Base-by-base conservation (phyloP, 1,139 yeast genomes). In the Hyphopichia wangnamkhiaoensis region DNA sequence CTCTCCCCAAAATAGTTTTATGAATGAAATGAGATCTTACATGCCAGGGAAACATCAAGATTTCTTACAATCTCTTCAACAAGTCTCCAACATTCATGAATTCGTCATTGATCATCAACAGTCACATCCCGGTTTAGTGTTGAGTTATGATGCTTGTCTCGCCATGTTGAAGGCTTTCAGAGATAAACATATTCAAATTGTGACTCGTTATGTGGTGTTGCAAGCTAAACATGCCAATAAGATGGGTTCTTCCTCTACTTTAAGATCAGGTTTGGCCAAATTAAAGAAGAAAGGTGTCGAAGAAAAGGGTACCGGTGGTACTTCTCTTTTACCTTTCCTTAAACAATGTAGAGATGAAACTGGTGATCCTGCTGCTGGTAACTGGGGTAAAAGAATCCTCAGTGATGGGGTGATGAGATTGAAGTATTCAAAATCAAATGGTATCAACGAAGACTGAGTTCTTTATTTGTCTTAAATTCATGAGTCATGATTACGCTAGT, bases 271-370 rank as follows among this genome's bases (percentile, higher is more conserved):
- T 0, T 67, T 83, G 49, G 81, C 83, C 20, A 74, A 71, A 49
- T 53, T 52, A 39, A 69, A 71, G 46, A 65, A 68, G 48, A 71
- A 72, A 38, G 64, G 62, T 12, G 61, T 45, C 5, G 82, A 77
- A 47, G 81, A 79, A 48, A 78, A 81, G 49, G 98, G 98, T 8
- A 91, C 98, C 1, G 98, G 98, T 13, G 97, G 98, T 31, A 91
- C 97, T 0, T 83, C 95, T 0, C 72, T 91, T 52, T 77, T 91
- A 45, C 96, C 96, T 23, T 91, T 91, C 65, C 75, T 91, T 56
- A 90, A 90, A 60, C 97, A 91, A 61, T 91, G 96, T 49, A 80
- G 98, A 59, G 97, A 91, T 63, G 98, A 91, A 60, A 91, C 96
- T 8, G 95, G 95, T 31, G 93, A 84, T 52, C 81, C 90, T 6